phyloP scores from a whole-genome alignment of 345 rosid species.

The Acer negundo region DNA sequence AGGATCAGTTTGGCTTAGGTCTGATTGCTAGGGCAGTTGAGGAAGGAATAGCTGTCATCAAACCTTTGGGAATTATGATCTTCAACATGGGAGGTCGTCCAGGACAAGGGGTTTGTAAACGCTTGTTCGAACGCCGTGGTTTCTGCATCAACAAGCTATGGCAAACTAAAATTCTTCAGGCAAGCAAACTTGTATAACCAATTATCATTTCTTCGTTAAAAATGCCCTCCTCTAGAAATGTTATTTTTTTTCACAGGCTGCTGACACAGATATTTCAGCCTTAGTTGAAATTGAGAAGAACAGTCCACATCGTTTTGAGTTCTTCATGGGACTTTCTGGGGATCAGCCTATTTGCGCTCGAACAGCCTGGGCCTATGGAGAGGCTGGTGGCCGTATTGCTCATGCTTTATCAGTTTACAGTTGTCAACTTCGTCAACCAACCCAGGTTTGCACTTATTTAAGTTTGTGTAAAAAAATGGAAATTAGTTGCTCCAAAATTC shows the following conservation, averaged over 20 bases:
- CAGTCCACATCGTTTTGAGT: constrained; percentile 97
- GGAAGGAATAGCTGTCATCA: constrained; percentile 94
- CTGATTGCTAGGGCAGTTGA: constrained; percentile 95
- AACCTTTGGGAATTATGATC: constrained; percentile 93
- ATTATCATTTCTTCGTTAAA: constrained; percentile 21
- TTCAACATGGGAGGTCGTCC: constrained; percentile 99
- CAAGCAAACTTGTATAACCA: constrained; percentile 29
- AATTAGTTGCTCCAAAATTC: neutral
- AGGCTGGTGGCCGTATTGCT: constrained; percentile 89
- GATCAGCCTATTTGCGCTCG: constrained; percentile 98
- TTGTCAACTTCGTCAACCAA: constrained; percentile 91
- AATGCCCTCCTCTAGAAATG: constrained; percentile 27
- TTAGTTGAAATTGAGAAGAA: constrained; percentile 97
- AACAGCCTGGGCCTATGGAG: constrained; percentile 98
- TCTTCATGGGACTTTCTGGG: constrained; percentile 94
- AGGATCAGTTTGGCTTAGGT: constrained; percentile 98
- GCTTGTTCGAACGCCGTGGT: constrained; percentile 95
- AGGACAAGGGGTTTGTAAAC: constrained; percentile 92
- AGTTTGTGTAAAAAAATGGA: neutral
- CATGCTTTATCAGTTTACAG: constrained; percentile 97
- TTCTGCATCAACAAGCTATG: constrained; percentile 76
- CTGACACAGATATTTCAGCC: constrained; percentile 95
- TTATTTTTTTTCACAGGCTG: constrained; percentile 65
- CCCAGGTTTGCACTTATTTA: constrained; percentile 47
- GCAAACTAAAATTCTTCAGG: constrained; percentile 97